These are phyloP conservation scores for Rhodotorula diobovata DNA, from an alignment of 768 basidiomycete genomes.

Conservation along the genomic window DNA sequence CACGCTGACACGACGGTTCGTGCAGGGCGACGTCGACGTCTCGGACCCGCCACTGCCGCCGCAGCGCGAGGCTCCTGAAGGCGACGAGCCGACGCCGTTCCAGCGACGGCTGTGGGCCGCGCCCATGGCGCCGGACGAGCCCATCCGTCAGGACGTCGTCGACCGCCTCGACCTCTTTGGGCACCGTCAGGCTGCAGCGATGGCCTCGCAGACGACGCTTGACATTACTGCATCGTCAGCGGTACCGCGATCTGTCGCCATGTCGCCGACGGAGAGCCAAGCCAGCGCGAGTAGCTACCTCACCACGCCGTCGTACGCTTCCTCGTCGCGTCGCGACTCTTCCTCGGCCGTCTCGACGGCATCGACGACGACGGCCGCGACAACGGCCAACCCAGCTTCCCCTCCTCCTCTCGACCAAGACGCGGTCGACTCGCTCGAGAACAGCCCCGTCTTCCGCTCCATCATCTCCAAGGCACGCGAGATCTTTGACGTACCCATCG, in stretches of 20 bases:
- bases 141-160: slow-evolving; percentile 33
- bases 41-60: slow-evolving; percentile 34
- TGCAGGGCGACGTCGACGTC: slow-evolving; percentile 35
- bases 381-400: not conserved
- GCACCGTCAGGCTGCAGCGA: not conserved
- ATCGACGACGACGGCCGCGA: not conserved
- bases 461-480: slow-evolving; percentile 19
- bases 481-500: slow-evolving; percentile 13
- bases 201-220: slow-evolving; percentile 5
- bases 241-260: not conserved
- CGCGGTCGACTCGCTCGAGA: slow-evolving; percentile 9
- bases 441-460: slow-evolving; percentile 30
- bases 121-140: slow-evolving; percentile 31
- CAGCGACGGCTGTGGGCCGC: slow-evolving; percentile 14
- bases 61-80: not conserved
- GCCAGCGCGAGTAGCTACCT: not conserved
- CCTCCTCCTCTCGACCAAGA: not conserved
- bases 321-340: slow-evolving; percentile 1
- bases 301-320: not conserved
- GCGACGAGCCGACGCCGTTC: slow-evolving; percentile 17
- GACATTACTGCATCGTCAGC: not conserved
- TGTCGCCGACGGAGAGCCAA: not conserved
- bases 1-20: not conserved
- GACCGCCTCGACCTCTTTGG: slow-evolving; percentile 38
- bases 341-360: slow-evolving; percentile 7